A percentile compares a stretch with the other conserved stretches of the same genome.
Evolutionary conservation across 768 basidiomycete species (phyloP).

Genomic region (Astraeus odoratus): DNA sequence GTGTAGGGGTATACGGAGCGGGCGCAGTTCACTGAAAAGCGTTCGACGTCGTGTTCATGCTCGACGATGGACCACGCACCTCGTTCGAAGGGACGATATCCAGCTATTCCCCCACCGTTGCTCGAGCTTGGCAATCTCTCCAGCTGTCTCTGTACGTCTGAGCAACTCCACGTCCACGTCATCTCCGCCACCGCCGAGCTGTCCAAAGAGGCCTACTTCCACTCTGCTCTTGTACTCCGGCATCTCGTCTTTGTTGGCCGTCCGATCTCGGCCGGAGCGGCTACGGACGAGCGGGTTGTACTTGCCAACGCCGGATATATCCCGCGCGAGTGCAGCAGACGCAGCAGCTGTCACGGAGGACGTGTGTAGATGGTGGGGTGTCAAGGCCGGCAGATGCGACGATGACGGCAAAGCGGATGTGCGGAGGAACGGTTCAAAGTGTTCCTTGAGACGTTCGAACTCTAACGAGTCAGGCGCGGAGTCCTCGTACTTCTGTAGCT

Average conservation of each 20-base stretch:
- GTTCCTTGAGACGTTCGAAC: conserved; percentile 92
- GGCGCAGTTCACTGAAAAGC: conserved; percentile 64
- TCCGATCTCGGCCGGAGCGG: conserved; percentile 51
- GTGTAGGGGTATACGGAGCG: conserved; percentile 85
- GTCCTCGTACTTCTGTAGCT: conserved; percentile 87
- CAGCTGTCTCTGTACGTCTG: conserved; percentile 51
- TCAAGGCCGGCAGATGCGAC: conserved; percentile 41
- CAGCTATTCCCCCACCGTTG: conserved; percentile 82
- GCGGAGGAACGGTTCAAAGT: conserved; percentile 93
- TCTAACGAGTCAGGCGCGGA: conserved; percentile 79
- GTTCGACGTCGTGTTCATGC: background rate
- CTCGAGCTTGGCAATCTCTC: conserved; percentile 63
- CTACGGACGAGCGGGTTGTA: conserved; percentile 56
- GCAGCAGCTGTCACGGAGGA: conserved; percentile 86
- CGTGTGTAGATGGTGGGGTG: conserved; percentile 67
- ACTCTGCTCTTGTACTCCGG: conserved; percentile 67
- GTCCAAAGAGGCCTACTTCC: conserved; percentile 51
- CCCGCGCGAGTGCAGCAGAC: conserved; percentile 80
- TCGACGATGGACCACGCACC: conserved; percentile 33
- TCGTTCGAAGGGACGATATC: conserved; percentile 56
- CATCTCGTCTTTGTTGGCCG: conserved; percentile 70
- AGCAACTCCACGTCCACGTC: conserved; percentile 69
- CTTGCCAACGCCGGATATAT: conserved; percentile 76
- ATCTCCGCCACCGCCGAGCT: conserved; percentile 50
- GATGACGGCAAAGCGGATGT: conserved; percentile 71